Conservation (phyloP, 208 protist species). For the Paratrypanosoma confusum region DNA sequence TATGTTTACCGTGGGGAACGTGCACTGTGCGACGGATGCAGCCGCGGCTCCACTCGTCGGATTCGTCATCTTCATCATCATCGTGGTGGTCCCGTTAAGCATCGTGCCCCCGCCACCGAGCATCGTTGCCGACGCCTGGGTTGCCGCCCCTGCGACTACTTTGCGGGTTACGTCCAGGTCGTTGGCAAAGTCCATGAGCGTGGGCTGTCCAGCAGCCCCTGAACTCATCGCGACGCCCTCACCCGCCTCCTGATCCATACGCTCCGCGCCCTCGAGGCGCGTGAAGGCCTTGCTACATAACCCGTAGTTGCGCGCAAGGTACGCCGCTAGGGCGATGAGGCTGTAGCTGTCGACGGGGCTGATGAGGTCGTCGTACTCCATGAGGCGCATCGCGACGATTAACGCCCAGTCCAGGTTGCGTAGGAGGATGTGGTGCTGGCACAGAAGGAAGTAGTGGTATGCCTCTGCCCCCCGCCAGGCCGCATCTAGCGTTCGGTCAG, state of each 20-base stretch:
- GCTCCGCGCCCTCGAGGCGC: conserved; percentile 85
- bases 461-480: conserved; percentile 92
- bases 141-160: conserved; percentile 23
- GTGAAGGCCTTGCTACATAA: conserved; percentile 93
- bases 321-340: conserved; percentile 90
- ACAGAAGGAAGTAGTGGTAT: conserved; percentile 93
- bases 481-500: conserved; percentile 71
- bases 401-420: conserved; percentile 63
- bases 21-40: conserved; percentile 21
- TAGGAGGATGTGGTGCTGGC: conserved; percentile 76
- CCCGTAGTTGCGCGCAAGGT: conserved; percentile 85
- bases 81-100: conserved; percentile 51
- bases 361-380: conserved; percentile 92
- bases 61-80: conserved; percentile 62
- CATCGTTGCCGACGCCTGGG: conserved; percentile 4
- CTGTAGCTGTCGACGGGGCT: conserved; percentile 84
- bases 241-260: conserved; percentile 7
- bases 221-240: conserved; percentile 4
- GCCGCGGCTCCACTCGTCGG: conserved; percentile 36
- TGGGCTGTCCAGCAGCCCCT: conserved; percentile 10
- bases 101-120: conserved; percentile 19
- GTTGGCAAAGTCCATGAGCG: conserved; percentile 61
- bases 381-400: conserved; percentile 82
- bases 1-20: conserved; percentile 71
- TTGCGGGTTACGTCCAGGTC: conserved; percentile 65